phyloP scores from a whole-genome alignment of 352 stramenopile species.

The Phytopythium vexans region DNA sequence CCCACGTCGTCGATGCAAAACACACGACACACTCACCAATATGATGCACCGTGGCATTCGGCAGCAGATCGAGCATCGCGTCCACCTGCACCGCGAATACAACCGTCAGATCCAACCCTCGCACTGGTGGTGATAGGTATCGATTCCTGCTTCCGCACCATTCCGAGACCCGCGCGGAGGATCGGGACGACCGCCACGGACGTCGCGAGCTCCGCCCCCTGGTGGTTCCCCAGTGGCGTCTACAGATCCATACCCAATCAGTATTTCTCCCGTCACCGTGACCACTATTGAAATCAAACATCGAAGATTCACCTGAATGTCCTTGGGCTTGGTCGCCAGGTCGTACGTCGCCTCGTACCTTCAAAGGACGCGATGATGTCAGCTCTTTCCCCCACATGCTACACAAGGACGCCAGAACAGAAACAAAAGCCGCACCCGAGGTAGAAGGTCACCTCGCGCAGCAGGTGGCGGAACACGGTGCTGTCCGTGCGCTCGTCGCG shows the following conservation, averaged over 20 bases:
- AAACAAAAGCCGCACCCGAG: constrained; percentile 81
- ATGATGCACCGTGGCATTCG: constrained; percentile 95
- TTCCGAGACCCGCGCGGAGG: constrained; percentile 89
- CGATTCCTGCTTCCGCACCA: constrained; percentile 30
- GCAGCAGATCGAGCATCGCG: constrained; percentile 95
- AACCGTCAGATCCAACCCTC: constrained; percentile 6
- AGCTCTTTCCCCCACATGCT: not conserved
- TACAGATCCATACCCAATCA: constrained; percentile 9
- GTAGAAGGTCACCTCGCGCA: constrained; percentile 98
- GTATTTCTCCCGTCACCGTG: not conserved
- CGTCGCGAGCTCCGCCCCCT: constrained; percentile 88
- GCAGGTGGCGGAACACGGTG: constrained; percentile 92
- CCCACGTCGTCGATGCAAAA: not conserved
- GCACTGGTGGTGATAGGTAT: no score
- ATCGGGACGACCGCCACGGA: constrained; percentile 96
- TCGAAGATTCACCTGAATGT: constrained; percentile 49
- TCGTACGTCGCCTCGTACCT: constrained; percentile 84
- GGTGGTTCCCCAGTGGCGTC: constrained; percentile 71
- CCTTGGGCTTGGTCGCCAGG: constrained; percentile 59
- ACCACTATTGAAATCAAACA: not conserved
- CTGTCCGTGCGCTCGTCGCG: constrained; percentile 92
- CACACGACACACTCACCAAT: constrained; percentile 86
- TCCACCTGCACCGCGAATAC: constrained; percentile 77
- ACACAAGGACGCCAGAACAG: not conserved
- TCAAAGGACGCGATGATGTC: not conserved